Base-by-base conservation (phyloP, 768 basidiomycete genomes). In the Lentinula edodes region DNA sequence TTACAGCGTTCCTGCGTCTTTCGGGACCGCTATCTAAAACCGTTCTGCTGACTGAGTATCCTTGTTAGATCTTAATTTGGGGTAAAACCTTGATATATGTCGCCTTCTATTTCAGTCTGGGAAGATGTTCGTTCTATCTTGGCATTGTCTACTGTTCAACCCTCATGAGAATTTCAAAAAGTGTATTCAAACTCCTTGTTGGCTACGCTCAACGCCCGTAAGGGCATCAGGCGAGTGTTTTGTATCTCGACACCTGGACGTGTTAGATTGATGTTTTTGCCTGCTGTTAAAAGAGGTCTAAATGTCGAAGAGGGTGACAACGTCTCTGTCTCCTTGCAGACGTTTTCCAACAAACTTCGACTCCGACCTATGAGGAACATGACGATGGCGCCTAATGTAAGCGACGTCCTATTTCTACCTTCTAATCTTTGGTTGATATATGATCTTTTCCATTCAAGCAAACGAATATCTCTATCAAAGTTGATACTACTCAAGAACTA, bases 401-500 rank as follows among this genome's bases (percentile, higher is more conserved):
- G 66, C 66, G 38, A 9, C 12, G 13, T 55, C 18, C 39, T 10
- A 28, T 32, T 41, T 28, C 18, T 4, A 6, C 8, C 42, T 10
- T 34, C 42, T 12, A 10, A 3, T 10, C 3, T 20, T 38, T 9
- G 38, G 38, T 39, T 16, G 8, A 38, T 20, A 18, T n/a, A 20
- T 8, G 5, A 13, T 1, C 1, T 35, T 34, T 61, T 60, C 43
- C 6, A 58, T 54, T 61, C 38, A 57, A 80, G 64, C 77, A 78
- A 50, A 78, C 79, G 54, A 81, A 81, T 63, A 83, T 87, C 64
- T 83, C 85, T 38, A 86, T 88, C 73, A 83, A 84, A 72, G 83
- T 87, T 60, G 83, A 87, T 67, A 86, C 85, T 7, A 84, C 77
- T 43, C 77, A 83, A 34, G 85, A 86, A 60, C 76, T 74, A 52